A percentile compares a stretch with the other conserved stretches of the same genome.
Conservation (phyloP, 176 grass and related monocot genomes). For the Puccinellia tenuiflora region DNA sequence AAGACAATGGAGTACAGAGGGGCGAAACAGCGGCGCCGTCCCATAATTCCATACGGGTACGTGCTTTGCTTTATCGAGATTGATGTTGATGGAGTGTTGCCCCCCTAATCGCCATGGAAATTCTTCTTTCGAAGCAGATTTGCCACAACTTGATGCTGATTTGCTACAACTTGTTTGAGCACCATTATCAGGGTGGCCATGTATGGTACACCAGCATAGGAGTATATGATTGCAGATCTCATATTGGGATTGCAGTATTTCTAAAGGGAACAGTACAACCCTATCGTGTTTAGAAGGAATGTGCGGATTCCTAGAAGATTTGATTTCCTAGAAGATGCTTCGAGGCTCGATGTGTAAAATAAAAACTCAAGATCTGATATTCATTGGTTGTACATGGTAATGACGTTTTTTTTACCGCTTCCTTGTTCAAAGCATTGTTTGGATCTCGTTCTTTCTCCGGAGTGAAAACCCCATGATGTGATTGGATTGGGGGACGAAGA, state of each 20-base stretch:
- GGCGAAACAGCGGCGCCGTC: neutral
- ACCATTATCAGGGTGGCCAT: conserved; percentile 11
- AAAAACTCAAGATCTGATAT: too few species aligned
- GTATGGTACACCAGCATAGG: neutral
- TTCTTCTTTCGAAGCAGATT: conserved; percentile 11
- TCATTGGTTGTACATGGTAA: too few species aligned
- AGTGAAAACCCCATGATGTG: too few species aligned
- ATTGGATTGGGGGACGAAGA: too few species aligned
- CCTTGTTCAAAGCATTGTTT: too few species aligned
- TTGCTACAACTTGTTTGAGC: neutral
- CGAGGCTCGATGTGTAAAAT: too few species aligned
- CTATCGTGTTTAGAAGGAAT: neutral
- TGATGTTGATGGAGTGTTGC: conserved; percentile 1
- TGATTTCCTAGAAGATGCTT: neutral
- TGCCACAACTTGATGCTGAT: neutral
- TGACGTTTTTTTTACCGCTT: too few species aligned
- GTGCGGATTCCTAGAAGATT: neutral
- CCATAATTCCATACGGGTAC: neutral
- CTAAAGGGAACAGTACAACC: neutral
- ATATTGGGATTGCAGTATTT: neutral
- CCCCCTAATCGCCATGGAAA: neutral
- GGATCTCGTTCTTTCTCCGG: too few species aligned
- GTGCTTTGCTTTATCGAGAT: conserved; percentile 4
- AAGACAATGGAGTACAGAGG: too few species aligned
- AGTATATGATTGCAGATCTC: conserved; percentile 8